Conservation (phyloP, 2,329 filamentous ascomycete species). For the Colletotrichum tropicale region DNA sequence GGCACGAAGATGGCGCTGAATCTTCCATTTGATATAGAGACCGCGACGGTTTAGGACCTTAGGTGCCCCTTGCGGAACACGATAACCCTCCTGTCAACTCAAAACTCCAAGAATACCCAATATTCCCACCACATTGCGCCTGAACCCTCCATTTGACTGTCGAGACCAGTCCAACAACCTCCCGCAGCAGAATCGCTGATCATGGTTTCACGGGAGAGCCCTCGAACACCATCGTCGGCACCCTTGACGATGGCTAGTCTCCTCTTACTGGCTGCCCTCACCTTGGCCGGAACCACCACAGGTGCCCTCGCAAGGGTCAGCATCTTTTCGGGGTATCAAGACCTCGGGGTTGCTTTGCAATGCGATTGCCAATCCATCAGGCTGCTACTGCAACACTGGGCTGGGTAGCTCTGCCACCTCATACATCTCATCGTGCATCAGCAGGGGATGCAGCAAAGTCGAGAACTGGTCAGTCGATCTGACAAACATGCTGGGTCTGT, state of each 20-base stretch:
- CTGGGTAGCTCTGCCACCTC: conserved; percentile 25
- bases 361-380: conserved; percentile 27
- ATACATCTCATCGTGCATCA: conserved; percentile 27
- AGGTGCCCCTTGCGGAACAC: background rate
- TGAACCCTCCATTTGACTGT: background rate
- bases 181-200: background rate
- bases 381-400: conserved; percentile 27
- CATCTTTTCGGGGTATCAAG: conserved; percentile 7
- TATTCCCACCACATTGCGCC: background rate
- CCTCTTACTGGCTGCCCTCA: background rate
- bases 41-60: background rate
- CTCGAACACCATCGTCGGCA: background rate
- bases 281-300: background rate
- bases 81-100: background rate
- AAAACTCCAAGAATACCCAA: background rate
- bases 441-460: conserved; percentile 23
- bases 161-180: background rate
- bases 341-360: conserved; percentile 24
- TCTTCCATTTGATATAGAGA: background rate
- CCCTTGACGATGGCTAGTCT: background rate
- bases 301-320: conserved; percentile 15
- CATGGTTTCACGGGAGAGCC: background rate
- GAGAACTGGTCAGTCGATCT: conserved; percentile 25
- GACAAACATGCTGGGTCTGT: conserved; percentile 24
- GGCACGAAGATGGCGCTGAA: background rate